Percentiles rank a stretch among this genome's conserved stretches.
Evolutionary conservation across 202 grass and related monocot genomes (phyloP).

Genomic region (Schoenoplectus triqueter): DNA sequence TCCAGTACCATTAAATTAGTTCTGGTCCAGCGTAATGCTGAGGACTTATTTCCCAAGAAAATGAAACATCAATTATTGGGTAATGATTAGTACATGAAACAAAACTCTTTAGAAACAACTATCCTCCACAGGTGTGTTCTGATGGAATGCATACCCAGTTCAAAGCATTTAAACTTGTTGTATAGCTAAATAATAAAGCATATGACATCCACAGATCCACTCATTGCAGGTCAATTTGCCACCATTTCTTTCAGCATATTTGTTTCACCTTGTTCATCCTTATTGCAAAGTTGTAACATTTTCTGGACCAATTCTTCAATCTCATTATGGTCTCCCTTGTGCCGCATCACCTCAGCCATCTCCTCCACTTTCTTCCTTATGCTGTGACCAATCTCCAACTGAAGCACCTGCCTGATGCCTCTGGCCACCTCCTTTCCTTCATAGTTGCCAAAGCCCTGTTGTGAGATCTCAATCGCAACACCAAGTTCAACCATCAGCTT

Average conservation of each 20-base stretch:
- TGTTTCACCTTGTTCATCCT: constrained; percentile 38
- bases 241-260: constrained; percentile 22
- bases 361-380: constrained; percentile 40
- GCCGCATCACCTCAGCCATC: constrained; percentile 40
- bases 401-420: constrained; percentile 33
- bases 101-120: too few species aligned
- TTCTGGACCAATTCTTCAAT: constrained; percentile 34
- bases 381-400: constrained; percentile 31
- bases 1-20: not conserved
- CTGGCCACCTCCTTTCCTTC: constrained; percentile 50
- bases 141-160: too few species aligned
- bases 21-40: not conserved
- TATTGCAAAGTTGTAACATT: constrained; percentile 48
- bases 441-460: constrained; percentile 55
- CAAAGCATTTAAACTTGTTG: not conserved
- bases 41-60: not conserved
- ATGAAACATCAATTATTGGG: not conserved
- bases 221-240: not conserved
- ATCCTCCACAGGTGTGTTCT: too few species aligned
- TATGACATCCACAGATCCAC: not conserved
- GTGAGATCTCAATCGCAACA: constrained; percentile 48
- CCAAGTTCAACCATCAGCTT: constrained; percentile 56
- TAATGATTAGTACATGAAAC: not conserved
- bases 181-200: not conserved
- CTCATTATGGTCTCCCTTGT: constrained; percentile 28